Base-by-base conservation (phyloP, 305 asterid genomes). In the Petunia hybrid region DNA sequence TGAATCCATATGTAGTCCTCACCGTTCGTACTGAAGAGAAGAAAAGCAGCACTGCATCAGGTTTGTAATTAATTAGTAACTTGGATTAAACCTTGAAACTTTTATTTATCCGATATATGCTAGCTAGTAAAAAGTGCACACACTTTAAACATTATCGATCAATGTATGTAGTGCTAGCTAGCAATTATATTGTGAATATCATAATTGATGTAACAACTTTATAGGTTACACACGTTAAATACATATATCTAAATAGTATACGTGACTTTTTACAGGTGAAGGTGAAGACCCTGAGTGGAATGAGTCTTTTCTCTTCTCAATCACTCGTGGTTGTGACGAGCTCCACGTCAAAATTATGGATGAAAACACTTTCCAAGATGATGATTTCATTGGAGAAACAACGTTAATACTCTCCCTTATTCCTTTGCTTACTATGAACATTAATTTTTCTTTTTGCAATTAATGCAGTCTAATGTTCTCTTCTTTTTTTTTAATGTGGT, bases 331-430 rank as follows among this genome's bases (percentile, higher is more conserved):
- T 70, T 70, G 60, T 10, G 42, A 70, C 5, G 77, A 46, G 5
- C 5, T 70, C 46, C 77, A 70, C 42, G 31, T 70, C 10, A 70
- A 70, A 56, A 2, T 46, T 46, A 70, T 70, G 77, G 60, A 70
- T 46, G 77, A 70, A 31, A 70, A 70, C 35, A 70, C 77, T 9
- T 46, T 10, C 14, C 10, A 10, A 70, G 60, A 46, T 70, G 60
- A 70, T 5, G 77, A 70, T 70, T 70, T 70, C 43, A 48, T 70
- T 5, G 77, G 60, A 6, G 77, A 70, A 70, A 35, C 77, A 70
- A 31, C 42, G 31, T 46, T 45, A 70, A 46, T 70, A 45, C 22
- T 70, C 77, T 46, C 77, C 60, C 5, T 45, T 2, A 22, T 22
- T 45, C 3, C n/a, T 45, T 70, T 48, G 16, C 35, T 4, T 22